Base-by-base conservation (phyloP, 805 yeast genomes). In the Starmerella floris region DNA sequence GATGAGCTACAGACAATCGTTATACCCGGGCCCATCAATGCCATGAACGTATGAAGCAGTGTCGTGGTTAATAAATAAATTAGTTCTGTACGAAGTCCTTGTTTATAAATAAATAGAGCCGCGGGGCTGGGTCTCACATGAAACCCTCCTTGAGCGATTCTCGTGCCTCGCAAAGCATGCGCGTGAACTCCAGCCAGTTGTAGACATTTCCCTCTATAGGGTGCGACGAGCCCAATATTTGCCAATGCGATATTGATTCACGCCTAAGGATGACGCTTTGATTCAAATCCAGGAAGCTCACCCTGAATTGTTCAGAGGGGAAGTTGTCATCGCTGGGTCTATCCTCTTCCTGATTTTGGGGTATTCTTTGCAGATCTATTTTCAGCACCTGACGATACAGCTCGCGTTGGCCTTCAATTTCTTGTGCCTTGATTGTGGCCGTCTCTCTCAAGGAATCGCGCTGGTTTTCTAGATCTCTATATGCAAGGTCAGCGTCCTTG, bases 111-210 rank as follows among this genome's bases (percentile, higher is more conserved):
- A n/a, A n/a, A n/a, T n/a, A n/a, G n/a, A n/a, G n/a, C n/a, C n/a
- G n/a, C n/a, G n/a, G n/a, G 28, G 13, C 13, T 13, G 9, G 13
- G 9, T 26, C 9, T 26, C 28, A 13, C 9, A 26, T 26, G 13
- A 26, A 26, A n/a, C n/a, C 16, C 16, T 23, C 6, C 20, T 35
- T 35, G 9, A 35, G 21, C 15, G 11, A 4, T 4, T 35, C 17
- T 10, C 38, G 17, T 16, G 38, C 38, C n/a, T 35, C 38, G 30
- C 30, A 35, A 6, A 35, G 17, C 30, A 35, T 23, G 19, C 30
- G 38, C 13, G 38, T 26, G 30, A 35, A 23, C 5, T 4, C 30
- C 17, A 35, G 6, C 27, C 30, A 11, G 21, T 35, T 11, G n/a
- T 20, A 5, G n/a, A 27, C 38, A n/a, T 26, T 22, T 5, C 38